phyloP scores from a whole-genome alignment of 169 alveolate genomes.

The Cryptosporidium ubiquitum region DNA sequence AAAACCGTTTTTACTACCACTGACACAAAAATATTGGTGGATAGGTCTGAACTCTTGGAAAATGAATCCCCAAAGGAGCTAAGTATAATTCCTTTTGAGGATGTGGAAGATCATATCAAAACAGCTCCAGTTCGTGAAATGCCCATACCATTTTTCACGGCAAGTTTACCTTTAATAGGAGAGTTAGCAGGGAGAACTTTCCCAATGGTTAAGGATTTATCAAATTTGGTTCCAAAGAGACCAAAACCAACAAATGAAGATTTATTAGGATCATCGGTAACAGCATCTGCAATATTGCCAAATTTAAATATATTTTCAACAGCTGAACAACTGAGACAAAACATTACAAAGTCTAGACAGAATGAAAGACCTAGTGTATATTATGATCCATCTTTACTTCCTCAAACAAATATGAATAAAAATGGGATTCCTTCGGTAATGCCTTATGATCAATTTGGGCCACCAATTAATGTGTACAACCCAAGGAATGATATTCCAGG shows the following conservation, averaged over 20 bases:
- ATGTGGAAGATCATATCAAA: slow-evolving; percentile 24
- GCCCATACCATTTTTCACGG: slow-evolving; percentile 68
- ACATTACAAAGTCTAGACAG: slow-evolving; percentile 21
- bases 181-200: slow-evolving; percentile 48
- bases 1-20: slow-evolving; percentile 25
- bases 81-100: slow-evolving; percentile 35
- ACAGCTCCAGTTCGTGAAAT: slow-evolving; percentile 50
- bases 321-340: slow-evolving; percentile 56
- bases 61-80: slow-evolving; percentile 5
- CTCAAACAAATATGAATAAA: neutral
- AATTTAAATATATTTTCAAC: slow-evolving; percentile 53
- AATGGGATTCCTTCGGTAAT: slow-evolving; percentile 14
- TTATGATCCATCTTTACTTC: slow-evolving; percentile 50
- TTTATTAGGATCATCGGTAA: neutral
- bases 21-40: neutral
- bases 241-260: slow-evolving; percentile 14
- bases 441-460: slow-evolving; percentile 61
- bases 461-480: neutral
- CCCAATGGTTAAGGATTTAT: slow-evolving; percentile 40
- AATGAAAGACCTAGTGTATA: slow-evolving; percentile 40
- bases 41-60: neutral
- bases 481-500: neutral
- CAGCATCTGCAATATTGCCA: slow-evolving; percentile 68
- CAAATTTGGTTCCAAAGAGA: slow-evolving; percentile 10
- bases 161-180: slow-evolving; percentile 52